Percentiles rank a stretch among this genome's conserved stretches.
Conservation (phyloP, 495 filamentous ascomycete species). For the Aspergillus nidulans region DNA sequence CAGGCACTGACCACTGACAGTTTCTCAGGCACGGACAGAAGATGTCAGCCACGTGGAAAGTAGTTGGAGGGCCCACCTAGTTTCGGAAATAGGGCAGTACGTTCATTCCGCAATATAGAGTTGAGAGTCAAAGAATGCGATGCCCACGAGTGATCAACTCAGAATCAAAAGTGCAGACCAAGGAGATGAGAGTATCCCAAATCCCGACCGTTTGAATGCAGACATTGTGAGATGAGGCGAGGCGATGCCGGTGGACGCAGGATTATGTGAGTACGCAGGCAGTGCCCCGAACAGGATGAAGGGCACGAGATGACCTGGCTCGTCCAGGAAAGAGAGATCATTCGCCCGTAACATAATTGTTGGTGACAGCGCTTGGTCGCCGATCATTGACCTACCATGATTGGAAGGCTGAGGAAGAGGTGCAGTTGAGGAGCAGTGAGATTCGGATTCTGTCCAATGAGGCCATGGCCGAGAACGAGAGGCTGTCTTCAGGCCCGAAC, state of each 20-base stretch:
- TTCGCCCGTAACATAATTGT: not conserved
- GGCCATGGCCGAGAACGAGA: not conserved
- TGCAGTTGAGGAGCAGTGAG: constrained; percentile 16
- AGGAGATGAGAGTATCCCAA: not conserved
- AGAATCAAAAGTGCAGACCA: not conserved
- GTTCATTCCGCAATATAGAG: not conserved
- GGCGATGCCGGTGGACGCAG: not conserved
- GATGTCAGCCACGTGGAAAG: not conserved
- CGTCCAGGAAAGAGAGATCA: not conserved
- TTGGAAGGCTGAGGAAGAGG: not conserved
- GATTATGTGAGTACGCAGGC: not conserved
- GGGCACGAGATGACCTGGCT: constrained; percentile 3
- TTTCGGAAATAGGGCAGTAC: not conserved
- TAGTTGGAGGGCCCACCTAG: not conserved
- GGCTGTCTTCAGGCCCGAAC: not conserved
- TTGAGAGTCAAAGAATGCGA: not conserved
- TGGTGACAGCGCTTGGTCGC: not conserved
- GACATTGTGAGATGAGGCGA: constrained; percentile 1
- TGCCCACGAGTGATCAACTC: not conserved
- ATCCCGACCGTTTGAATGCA: not conserved
- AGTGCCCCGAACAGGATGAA: constrained; percentile 4
- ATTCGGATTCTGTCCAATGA: constrained; percentile 15
- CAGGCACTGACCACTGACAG: not conserved
- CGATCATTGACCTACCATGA: not conserved
- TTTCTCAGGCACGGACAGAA: not conserved